Percentiles rank a stretch among this genome's conserved stretches.
phyloP scores from a whole-genome alignment of 352 stramenopile genomes.

The Phytophthora foliorum region DNA sequence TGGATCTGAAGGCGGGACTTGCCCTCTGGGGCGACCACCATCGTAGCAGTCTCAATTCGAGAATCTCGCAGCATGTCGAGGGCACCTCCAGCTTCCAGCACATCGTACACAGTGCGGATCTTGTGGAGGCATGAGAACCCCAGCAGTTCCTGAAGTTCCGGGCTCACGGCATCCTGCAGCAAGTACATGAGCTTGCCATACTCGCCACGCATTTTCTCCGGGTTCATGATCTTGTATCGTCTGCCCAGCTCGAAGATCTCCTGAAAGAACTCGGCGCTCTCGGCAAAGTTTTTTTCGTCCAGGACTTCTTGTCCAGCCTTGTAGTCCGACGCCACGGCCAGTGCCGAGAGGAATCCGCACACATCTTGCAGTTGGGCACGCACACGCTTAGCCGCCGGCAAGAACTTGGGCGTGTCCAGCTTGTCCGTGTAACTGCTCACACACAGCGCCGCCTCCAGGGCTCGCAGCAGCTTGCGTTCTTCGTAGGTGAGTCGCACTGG shows the following conservation, averaged over 20 bases:
- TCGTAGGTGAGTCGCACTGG: constrained; percentile 96
- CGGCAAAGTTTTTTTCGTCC: constrained; percentile 91
- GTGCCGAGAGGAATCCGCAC: constrained; percentile 90
- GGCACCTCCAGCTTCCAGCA: constrained; percentile 79
- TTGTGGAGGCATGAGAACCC: constrained; percentile 85
- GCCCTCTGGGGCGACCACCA: constrained; percentile 93
- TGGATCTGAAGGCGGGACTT: constrained; percentile 93
- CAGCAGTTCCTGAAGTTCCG: constrained; percentile 85
- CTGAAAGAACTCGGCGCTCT: constrained; percentile 92
- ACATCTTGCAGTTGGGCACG: constrained; percentile 94
- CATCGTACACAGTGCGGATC: constrained; percentile 92
- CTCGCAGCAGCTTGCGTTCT: constrained; percentile 94
- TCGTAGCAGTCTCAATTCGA: constrained; percentile 94
- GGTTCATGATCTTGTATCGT: constrained; percentile 99
- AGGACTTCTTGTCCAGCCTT: constrained; percentile 86
- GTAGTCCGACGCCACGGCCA: constrained; percentile 94
- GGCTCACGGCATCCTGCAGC: constrained; percentile 92
- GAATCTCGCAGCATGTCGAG: constrained; percentile 87
- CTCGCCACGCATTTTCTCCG: constrained; percentile 97
- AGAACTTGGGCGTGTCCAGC: constrained; percentile 86
- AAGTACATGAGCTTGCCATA: constrained; percentile 98
- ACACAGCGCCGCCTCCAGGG: constrained; percentile 94
- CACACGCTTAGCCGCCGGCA: constrained; percentile 78
- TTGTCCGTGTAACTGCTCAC: constrained; percentile 96
- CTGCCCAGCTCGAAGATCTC: constrained; percentile 95